Base-by-base conservation (phyloP, 208 protist species). In the Trypanosomatidae sp. region DNA sequence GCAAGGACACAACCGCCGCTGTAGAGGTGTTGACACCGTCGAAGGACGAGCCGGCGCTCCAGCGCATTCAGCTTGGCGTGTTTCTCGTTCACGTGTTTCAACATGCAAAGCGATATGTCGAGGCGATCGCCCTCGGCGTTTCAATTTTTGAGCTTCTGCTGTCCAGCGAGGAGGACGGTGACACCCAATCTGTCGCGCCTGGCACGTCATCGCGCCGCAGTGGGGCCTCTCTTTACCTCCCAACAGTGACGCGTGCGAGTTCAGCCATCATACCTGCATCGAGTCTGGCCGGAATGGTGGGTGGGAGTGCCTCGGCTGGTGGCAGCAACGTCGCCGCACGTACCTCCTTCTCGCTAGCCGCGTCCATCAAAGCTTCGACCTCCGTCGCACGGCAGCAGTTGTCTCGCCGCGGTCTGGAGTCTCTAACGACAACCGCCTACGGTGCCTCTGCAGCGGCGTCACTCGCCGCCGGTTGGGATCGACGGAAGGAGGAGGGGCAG, bases 261-360 rank as follows among this genome's bases (percentile, higher is more conserved):
- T 97, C 93, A 1, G 89, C 91, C n/a, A 95, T 97, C 53, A 76
- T 97, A 52, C 88, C 93, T 0, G 84, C 92, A 7, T 77, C 81
- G 49, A 88, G 68, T 22, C 81, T 97, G 17, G 69, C 84, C 2
- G 81, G 78, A 6, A 86, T 89, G 67, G 78, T 91, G 47, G 43
- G 79, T 58, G 81, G 82, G 9, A 55, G 76, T 15, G 47, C 46
- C 39, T 47, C 59, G 19, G 59, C 39, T 46, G 59, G 59, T 59
- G 41, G 71, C 22, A 67, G 71, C 77, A 69, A 74, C 74, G 33
- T 77, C 41, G 22, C 55, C 62, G 50, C 71, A 66, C 74, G 83
- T 36, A 74, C 93, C 36, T 87, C 89, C 41, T 78, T 84, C 56
- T 85, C 88, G 28, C 77, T 97, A 52, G 92, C 92, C 1, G 86